Percentiles rank a stretch among this genome's conserved stretches.
These are phyloP conservation scores for Medicago arabica DNA, from an alignment of 306 rosid species.

Conservation along the genomic window DNA sequence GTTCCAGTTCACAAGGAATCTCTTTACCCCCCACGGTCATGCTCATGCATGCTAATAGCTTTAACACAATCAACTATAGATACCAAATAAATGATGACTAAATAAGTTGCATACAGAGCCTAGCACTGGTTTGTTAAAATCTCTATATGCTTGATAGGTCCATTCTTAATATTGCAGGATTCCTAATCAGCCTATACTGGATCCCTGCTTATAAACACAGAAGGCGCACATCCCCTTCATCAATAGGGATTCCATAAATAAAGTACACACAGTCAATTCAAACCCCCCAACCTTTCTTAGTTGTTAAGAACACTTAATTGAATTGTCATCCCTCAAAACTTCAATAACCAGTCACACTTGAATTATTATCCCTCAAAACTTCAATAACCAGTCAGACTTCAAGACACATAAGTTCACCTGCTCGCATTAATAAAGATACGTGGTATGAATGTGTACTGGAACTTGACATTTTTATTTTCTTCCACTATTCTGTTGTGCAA, in stretches of 20 bases:
- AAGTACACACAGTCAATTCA: constrained; percentile 19
- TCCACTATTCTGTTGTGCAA: constrained; percentile 1
- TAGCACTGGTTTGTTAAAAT: neutral
- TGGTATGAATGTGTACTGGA: neutral
- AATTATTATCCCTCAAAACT: neutral
- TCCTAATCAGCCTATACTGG: neutral
- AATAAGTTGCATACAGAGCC: neutral
- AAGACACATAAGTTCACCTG: constrained; percentile 1
- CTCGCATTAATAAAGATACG: neutral
- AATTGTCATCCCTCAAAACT: neutral
- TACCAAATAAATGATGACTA: neutral
- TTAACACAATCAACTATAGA: neutral
- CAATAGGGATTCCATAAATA: neutral
- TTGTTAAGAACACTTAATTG: constrained; percentile 1
- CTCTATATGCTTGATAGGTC: neutral
- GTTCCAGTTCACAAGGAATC: constrained; percentile 6
- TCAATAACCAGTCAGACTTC: constrained; percentile 3
- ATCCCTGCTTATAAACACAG: neutral
- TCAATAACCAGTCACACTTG: constrained; percentile 4
- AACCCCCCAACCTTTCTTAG: neutral
- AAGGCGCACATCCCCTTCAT: constrained; percentile 4
- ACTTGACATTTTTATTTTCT: constrained; percentile 3
- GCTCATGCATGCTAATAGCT: constrained; percentile 8
- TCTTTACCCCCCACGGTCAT: neutral
- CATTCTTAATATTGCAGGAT: neutral